Evolutionary conservation across 345 rosid species (phyloP).

Genomic region (Brassica incana): DNA sequence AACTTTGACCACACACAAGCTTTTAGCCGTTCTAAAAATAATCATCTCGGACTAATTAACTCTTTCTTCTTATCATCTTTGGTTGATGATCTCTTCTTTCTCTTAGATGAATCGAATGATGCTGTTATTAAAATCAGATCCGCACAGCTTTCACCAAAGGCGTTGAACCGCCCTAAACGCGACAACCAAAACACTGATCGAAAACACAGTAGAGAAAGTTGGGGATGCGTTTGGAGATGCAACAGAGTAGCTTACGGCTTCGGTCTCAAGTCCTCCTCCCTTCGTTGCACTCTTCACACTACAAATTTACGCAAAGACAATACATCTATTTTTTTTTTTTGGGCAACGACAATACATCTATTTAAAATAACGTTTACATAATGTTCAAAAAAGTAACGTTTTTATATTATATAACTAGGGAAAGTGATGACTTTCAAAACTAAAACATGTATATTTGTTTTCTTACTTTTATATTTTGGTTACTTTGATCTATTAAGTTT

Average conservation of each 20-base stretch:
- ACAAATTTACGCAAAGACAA: not conserved
- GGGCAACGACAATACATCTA: too few species aligned
- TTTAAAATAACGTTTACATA: too few species aligned
- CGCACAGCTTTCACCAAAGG: slow-evolving; percentile 22
- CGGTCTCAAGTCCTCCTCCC: slow-evolving; percentile 20
- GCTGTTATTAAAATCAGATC: not conserved
- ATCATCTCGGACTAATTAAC: not conserved
- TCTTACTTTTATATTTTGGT: too few species aligned
- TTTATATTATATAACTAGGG: too few species aligned
- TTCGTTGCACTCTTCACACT: slow-evolving; percentile 39
- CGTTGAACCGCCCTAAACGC: slow-evolving; percentile 14
- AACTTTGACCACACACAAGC: not conserved
- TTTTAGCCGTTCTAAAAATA: not conserved
- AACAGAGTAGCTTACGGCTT: slow-evolving; percentile 36
- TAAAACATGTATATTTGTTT: too few species aligned
- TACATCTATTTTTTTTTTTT: not conserved
- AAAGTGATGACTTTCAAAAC: too few species aligned
- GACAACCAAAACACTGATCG: not conserved
- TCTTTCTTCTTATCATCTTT: not conserved
- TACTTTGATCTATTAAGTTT: too few species aligned
- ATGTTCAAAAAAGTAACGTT: too few species aligned
- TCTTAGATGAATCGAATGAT: slow-evolving; percentile 2
- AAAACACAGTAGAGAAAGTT: not conserved
- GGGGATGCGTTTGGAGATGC: slow-evolving; percentile 14
- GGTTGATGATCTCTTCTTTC: not conserved